Base-by-base conservation (phyloP, 352 stramenopile genomes). In the Globisporangium acanthophoron region DNA sequence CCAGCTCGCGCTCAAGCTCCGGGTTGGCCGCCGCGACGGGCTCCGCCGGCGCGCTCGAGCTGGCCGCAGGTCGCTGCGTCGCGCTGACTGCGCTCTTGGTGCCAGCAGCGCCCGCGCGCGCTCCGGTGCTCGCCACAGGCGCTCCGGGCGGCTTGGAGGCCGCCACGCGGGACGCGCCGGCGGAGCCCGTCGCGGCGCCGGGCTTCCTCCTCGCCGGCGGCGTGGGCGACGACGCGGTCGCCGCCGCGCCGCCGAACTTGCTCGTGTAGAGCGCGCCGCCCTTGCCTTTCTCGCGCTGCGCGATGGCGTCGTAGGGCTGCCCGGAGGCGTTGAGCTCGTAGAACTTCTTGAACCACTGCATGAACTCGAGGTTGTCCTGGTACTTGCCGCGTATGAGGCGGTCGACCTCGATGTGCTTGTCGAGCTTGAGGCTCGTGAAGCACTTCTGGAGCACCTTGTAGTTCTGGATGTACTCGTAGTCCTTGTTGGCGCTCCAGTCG, bases 361-460 rank as follows among this genome's bases (percentile, higher is more conserved):
- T 99, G 70, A 99, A 99, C 74, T 99, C 98, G 58, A 99, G 85
- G 75, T 99, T 99, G 72, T 99, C 97, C 72, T 99, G 97, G 83
- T 99, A 99, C 71, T 99, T 99, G 48, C 92, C 98, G 21, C 96
- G 85, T 64, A 99, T 97, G 33, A 99, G 83, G 40, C 97, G 96
- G 57, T 99, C 92, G 27, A 99, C 97, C 69, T 99, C 96, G 29
- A 99, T 94, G 74, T 98, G 80, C 56, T 90, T 80, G 64, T 98
- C 91, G 60, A 99, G 97, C 57, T 97, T 92, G 46, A 98, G 74
- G 45, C 93, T 97, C 59, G 89, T 90, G 67, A 99, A 99, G 54
- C 90, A 96, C 51, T 91, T 94, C 74, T 99, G 97, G 41, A 99
- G 71, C 29, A 99, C 79, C 76, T 99, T 99, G 83, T 99, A 99